Base-by-base conservation (phyloP, 306 rosid species). In the Sicyos baderoa region DNA sequence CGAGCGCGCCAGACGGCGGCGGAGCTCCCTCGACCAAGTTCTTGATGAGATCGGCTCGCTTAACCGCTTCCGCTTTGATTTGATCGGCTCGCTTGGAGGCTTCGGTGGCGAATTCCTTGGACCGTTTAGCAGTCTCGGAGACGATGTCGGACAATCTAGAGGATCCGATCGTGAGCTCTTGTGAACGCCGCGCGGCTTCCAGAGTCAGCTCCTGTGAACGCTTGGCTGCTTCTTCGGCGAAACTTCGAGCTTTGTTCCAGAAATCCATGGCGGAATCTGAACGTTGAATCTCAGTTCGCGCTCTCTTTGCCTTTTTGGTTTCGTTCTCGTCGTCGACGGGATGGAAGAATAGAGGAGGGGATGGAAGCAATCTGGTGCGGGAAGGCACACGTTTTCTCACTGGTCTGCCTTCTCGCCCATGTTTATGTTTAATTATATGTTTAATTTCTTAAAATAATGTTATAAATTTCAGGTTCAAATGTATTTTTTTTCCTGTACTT, bases 191-290 rank as follows among this genome's bases (percentile, higher is more conserved):
- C 0, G 82, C 74, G 10, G 82, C 84, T 11, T 71, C 82, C 47
- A 62, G 44, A 9, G 79, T 18, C 9, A 82, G 71, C 56, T 80
- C 85, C 54, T 78, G 86, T 0, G 91, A 72, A 25, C 83, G 79
- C 76, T 84, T 84, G 9, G 86, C 79, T 4, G 88, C 65, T 77
- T 85, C 90, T 59, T 87, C 91, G 23, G 93, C 93, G 25, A 85
- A 82, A 73, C 79, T 83, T 72, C 86, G 82, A 75, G 89, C 96
- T 87, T 64, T 87, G 81, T 72, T 77, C 96, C 96, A 87, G 6
- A 87, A 75, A 49, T 86, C 83, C 96, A 89, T 88, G 60, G 74
- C 58, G 47, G 25, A 27, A 58, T 40, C 44, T 65, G 50, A 17
- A 9, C 21, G 12, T 11, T 37, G 37, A 15, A 62, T 61, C 68